Conservation (phyloP, 306 rosid species). For the Acmispon strigosus region DNA sequence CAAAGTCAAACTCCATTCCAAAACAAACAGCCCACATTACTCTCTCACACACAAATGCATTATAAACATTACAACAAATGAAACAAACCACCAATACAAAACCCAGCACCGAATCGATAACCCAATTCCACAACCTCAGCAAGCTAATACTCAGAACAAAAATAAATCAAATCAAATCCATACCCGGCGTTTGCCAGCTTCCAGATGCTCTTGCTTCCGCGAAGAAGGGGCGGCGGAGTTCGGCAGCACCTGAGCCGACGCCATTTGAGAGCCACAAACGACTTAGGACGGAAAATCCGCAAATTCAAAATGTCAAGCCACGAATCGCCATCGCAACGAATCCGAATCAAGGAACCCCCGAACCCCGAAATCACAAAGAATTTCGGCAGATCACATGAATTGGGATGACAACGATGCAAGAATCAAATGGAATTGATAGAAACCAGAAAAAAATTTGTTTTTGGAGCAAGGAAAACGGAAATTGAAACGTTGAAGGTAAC, state of each 20-base stretch:
- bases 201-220: slow-evolving; percentile 78
- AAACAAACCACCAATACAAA: not conserved
- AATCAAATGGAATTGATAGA: not conserved
- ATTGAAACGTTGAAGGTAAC: not conserved
- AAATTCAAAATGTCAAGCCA: slow-evolving; percentile 21
- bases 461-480: slow-evolving; percentile 11
- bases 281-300: not conserved
- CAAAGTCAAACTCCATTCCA: not conserved
- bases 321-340: not conserved
- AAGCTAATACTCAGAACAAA: not conserved
- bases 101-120: not conserved
- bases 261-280: slow-evolving; percentile 44
- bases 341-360: not conserved
- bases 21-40: slow-evolving; percentile 8
- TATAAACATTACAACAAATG: not conserved
- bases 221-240: slow-evolving; percentile 54
- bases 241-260: slow-evolving; percentile 91
- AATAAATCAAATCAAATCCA: slow-evolving; percentile 8
- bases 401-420: slow-evolving; percentile 17
- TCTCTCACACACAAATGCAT: not conserved
- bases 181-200: slow-evolving; percentile 97
- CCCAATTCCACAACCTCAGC: not conserved
- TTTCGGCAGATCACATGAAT: slow-evolving; percentile 27
- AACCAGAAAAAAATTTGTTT: not conserved
- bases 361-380: not conserved